Evolutionary conservation across 2,329 filamentous ascomycete genomes (phyloP).

Genomic region (Cladosporium cucumerinum): DNA sequence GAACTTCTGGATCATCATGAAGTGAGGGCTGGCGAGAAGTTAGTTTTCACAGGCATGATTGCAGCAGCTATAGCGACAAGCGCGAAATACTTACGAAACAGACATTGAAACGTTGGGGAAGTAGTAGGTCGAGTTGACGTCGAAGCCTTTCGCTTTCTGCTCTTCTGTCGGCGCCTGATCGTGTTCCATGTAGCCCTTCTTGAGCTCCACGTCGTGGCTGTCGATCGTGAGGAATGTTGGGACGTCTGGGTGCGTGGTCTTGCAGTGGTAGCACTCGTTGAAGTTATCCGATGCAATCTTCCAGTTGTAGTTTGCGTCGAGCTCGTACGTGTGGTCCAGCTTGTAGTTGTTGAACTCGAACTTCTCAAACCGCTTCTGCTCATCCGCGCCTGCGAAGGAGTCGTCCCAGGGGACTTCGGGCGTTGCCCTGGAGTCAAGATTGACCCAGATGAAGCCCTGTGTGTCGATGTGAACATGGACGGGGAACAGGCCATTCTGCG

Average conservation of each 20-base stretch:
- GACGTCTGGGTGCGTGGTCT: slow-evolving; percentile 56
- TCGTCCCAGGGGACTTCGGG: slow-evolving; percentile 51
- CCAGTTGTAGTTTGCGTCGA: slow-evolving; percentile 57
- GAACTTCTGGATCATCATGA: slow-evolving; percentile 61
- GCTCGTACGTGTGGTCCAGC: slow-evolving; percentile 56
- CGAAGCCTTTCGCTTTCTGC: slow-evolving; percentile 46
- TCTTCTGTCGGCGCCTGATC: slow-evolving; percentile 42
- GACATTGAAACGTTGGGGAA: slow-evolving; percentile 50
- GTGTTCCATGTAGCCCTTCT: slow-evolving; percentile 50
- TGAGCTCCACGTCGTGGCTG: slow-evolving; percentile 51
- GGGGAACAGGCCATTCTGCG: slow-evolving; percentile 52
- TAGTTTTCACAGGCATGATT: background rate
- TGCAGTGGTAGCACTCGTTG: slow-evolving; percentile 63
- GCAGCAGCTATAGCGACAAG: background rate
- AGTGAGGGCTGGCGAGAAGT: slow-evolving; percentile 41
- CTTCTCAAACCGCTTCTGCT: slow-evolving; percentile 42
- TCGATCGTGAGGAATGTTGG: slow-evolving; percentile 54
- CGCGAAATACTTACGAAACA: slow-evolving; percentile 41
- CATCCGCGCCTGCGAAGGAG: slow-evolving; percentile 49
- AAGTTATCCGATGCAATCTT: slow-evolving; percentile 60
- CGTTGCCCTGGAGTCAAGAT: slow-evolving; percentile 45
- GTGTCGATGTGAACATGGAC: slow-evolving; percentile 51
- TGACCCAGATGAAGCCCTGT: slow-evolving; percentile 56
- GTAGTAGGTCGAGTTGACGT: slow-evolving; percentile 46
- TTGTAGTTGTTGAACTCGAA: slow-evolving; percentile 53